A percentile compares a stretch with the other conserved stretches of the same genome.
Evolutionary conservation across 805 yeast genomes (phyloP).

Genomic region (Dipodascopsis tothii): DNA sequence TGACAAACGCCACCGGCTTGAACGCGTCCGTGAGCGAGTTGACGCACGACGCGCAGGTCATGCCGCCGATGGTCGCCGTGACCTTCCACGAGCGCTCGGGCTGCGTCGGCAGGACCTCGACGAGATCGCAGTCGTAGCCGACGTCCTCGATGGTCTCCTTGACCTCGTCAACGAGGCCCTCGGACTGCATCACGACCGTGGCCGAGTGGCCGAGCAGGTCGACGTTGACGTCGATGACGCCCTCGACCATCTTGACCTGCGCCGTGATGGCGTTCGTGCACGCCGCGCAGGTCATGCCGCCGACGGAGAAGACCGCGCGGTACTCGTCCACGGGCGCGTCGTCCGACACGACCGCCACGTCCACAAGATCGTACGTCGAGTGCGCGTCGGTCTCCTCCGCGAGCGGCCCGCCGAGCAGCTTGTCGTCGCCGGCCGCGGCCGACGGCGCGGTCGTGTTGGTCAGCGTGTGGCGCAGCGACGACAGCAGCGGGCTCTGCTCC

Average conservation of each 20-base stretch:
- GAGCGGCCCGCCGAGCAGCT: too few species aligned
- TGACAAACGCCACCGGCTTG: conserved; percentile 43
- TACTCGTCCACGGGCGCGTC: conserved; percentile 30
- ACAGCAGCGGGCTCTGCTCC: conserved; percentile 1
- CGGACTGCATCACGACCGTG: conserved; percentile 43
- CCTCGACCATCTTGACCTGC: conserved; percentile 34
- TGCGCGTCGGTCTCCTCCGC: too few species aligned
- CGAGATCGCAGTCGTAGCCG: conserved; percentile 44
- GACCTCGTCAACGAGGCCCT: conserved; percentile 44
- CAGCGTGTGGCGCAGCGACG: too few species aligned
- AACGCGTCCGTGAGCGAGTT: conserved; percentile 44
- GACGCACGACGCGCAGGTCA: conserved; percentile 68
- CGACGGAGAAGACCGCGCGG: conserved; percentile 49
- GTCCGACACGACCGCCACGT: conserved; percentile 23
- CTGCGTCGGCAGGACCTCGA: conserved; percentile 52
- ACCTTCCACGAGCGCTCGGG: conserved; percentile 42
- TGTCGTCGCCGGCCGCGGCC: too few species aligned
- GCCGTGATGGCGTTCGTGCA: conserved; percentile 47
- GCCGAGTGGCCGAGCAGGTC: conserved; percentile 49
- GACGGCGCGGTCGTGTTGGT: too few species aligned
- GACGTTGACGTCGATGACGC: conserved; percentile 39
- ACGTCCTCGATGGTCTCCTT: conserved; percentile 42
- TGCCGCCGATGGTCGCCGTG: conserved; percentile 61
- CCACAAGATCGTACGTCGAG: conserved; percentile 8
- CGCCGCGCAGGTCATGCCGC: conserved; percentile 65